phyloP scores from a whole-genome alignment of 305 asterid species.

The Withania somnifera region DNA sequence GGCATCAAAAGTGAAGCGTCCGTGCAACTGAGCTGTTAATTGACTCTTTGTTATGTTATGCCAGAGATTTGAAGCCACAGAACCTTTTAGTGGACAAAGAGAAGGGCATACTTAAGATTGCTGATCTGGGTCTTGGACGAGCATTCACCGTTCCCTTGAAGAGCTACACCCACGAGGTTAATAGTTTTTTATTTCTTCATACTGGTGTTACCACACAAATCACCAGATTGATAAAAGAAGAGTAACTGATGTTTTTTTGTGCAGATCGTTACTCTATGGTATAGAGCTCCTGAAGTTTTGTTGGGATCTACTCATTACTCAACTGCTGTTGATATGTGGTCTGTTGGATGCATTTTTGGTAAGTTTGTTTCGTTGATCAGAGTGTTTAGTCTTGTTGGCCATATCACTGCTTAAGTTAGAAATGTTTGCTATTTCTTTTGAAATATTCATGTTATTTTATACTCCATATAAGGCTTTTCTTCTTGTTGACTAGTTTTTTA shows the following conservation, averaged over 20 bases:
- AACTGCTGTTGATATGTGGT: slow-evolving; percentile 93
- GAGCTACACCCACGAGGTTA: slow-evolving; percentile 92
- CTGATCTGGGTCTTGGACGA: slow-evolving; percentile 93
- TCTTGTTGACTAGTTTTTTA: not conserved
- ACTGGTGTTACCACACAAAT: not conserved
- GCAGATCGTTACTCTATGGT: slow-evolving; percentile 91
- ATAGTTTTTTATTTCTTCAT: not conserved
- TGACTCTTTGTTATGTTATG: not conserved
- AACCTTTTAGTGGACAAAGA: slow-evolving; percentile 88
- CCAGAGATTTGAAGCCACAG: slow-evolving; percentile 80
- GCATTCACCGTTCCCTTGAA: slow-evolving; percentile 87
- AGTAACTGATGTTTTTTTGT: not conserved
- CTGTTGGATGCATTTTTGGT: slow-evolving; percentile 93
- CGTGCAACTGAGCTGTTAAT: too few species aligned
- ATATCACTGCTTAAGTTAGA: not conserved
- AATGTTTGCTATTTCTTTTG: not conserved
- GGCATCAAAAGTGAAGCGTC: too few species aligned
- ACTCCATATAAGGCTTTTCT: not conserved
- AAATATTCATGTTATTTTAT: not conserved
- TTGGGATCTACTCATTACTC: slow-evolving; percentile 83
- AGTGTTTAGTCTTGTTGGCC: not conserved
- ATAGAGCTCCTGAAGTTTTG: slow-evolving; percentile 92
- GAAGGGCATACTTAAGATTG: slow-evolving; percentile 78
- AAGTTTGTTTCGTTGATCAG: slow-evolving; percentile 1
- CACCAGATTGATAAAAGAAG: not conserved